Evolutionary conservation across 139 green algal genomes (phyloP).

Genomic region (Chlamydomonas applanata): DNA sequence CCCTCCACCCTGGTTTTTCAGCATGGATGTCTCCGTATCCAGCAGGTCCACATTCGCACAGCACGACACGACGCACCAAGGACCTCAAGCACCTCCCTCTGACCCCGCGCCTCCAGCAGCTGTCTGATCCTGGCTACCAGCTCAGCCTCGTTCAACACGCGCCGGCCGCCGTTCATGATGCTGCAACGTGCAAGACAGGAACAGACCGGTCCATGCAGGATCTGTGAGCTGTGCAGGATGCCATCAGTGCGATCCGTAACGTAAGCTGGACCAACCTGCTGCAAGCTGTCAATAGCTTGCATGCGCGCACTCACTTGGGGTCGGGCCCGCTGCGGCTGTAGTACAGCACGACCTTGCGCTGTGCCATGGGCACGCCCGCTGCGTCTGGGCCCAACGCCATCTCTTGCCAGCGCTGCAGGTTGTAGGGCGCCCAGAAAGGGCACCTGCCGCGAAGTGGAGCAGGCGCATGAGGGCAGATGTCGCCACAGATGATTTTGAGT

Average conservation of each 20-base stretch:
- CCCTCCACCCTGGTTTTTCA: too few relatives aligned
- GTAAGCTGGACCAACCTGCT: too few relatives aligned
- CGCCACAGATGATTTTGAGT: too few relatives aligned
- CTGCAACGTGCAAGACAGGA: background rate
- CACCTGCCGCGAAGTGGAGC: too few relatives aligned
- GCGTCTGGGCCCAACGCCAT: conserved; percentile 11
- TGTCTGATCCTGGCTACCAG: background rate
- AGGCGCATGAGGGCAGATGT: too few relatives aligned
- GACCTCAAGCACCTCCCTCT: conserved; percentile 18
- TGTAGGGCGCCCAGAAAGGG: background rate
- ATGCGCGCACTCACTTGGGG: too few relatives aligned
- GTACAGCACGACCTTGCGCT: conserved; percentile 25
- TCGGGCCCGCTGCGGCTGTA: conserved; percentile 13
- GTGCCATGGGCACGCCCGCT: conserved; percentile 8
- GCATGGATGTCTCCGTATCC: too few relatives aligned
- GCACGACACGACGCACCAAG: background rate
- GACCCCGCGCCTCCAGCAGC: conserved; percentile 12
- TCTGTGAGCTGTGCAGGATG: too few relatives aligned
- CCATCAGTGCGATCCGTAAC: too few relatives aligned
- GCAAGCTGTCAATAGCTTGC: background rate
- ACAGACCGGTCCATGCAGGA: too few relatives aligned
- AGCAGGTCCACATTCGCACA: too few relatives aligned
- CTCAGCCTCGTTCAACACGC: conserved; percentile 16
- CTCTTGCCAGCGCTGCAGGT: conserved; percentile 16
- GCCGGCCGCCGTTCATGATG: background rate